Conservation (phyloP, 257 asterid genomes). For the Nicotiana otophora region DNA sequence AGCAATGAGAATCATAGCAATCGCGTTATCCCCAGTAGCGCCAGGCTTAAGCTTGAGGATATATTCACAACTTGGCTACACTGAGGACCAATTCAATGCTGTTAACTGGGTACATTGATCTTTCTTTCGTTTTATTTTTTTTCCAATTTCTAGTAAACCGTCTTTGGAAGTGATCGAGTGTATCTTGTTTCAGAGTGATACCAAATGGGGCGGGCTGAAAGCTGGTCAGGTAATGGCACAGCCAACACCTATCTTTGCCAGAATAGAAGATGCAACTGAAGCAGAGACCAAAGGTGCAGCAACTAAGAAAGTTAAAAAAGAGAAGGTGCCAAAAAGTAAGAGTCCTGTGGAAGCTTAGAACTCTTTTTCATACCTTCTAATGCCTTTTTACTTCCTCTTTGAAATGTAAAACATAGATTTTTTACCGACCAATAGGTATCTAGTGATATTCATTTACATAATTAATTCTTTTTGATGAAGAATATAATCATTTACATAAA, state of each 20-base stretch:
- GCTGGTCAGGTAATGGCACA: conserved; percentile 63
- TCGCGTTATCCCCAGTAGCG: conserved; percentile 76
- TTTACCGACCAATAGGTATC: neutral
- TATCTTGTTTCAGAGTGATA: conserved; percentile 51
- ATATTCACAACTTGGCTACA: conserved; percentile 82
- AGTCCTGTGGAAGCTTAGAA: conserved; percentile 54
- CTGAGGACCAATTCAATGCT: conserved; percentile 68
- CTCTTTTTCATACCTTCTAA: neutral
- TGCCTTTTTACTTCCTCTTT: neutral
- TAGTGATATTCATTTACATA: neutral
- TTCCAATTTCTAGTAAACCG: neutral
- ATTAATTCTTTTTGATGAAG: too few species aligned
- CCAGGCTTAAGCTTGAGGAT: conserved; percentile 65
- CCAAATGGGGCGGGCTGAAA: conserved; percentile 88
- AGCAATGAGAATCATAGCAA: conserved; percentile 74
- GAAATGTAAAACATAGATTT: neutral
- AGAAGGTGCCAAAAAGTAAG: conserved; percentile 30
- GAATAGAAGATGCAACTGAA: conserved; percentile 57
- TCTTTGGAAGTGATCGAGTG: neutral
- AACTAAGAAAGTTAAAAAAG: conserved; percentile 43
- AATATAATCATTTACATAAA: too few species aligned
- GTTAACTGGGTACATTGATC: conserved; percentile 56
- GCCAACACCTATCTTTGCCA: conserved; percentile 74
- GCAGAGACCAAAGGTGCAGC: conserved; percentile 30
- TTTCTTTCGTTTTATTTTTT: conserved; percentile 19